Evolutionary conservation across 2,329 filamentous ascomycete genomes (phyloP), one percentile per base, ranked within the genome.

Genomic region (Cladosporium sphaerospermum): DNA sequence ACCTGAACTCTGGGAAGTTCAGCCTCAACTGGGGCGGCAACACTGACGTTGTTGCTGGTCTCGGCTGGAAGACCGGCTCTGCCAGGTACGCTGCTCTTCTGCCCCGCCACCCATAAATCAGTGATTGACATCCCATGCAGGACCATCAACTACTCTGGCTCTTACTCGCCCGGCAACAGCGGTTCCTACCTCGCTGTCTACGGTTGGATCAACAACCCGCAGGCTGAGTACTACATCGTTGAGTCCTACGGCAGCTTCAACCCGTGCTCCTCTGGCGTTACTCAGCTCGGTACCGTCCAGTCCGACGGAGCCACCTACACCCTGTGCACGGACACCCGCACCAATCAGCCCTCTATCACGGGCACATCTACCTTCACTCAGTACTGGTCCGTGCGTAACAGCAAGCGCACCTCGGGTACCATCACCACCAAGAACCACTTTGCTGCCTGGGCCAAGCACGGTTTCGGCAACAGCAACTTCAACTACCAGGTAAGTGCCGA

Each of bases 221-320:
- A 53, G 13, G 51, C 51, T 10, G 78, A 81, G 60, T 81, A 80
- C 69, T 82, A 82, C 68, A 75, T 82, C 52, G 72, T 81, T 56
- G 79, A 82, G 56, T 65, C 71, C 9, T 76, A 74, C 62, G 76
- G 75, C 55, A 71, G 70, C 44, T 74, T 78, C 59, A 70, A 75
- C 44, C 54, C 57, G 5, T 56, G 55, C 45, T 52, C 54, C 11
- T 39, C 36, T n/a, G 54, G 55, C 23, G 57, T 52, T n/a, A 56
- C 53, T 14, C 47, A 53, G 47, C 56, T 59, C 18, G 71, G 71
- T 32, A 70, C 64, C 2, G 62, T 74, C 8, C 60, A 53, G 10
- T 67, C 60, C 11, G 71, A 74, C 53, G 71, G 70, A 3, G 60
- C 57, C 3, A 65, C 58, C 7, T 74, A 74, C 55, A 57, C 67